phyloP scores from a whole-genome alignment of 164 flowering plant species.

The Piper longum region DNA sequence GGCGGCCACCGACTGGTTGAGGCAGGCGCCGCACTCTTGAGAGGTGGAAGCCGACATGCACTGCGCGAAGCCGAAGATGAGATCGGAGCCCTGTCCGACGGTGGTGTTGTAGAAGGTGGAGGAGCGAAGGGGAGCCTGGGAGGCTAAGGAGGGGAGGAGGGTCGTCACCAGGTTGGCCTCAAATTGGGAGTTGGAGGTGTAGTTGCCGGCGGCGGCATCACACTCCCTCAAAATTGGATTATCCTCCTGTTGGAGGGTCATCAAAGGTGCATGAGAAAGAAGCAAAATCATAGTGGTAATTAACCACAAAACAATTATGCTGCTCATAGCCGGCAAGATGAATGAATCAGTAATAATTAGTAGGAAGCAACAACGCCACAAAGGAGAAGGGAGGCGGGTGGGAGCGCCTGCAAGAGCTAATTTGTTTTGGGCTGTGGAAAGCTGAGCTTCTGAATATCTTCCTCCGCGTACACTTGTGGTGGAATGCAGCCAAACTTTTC shows the following conservation, averaged over 20 bases:
- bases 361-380: too few species aligned
- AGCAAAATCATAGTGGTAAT: not conserved
- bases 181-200: constrained; percentile 6
- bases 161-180: constrained; percentile 7
- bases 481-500: too few species aligned
- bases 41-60: constrained; percentile 5
- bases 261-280: not conserved
- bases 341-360: too few species aligned
- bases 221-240: not conserved
- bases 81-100: constrained; percentile 2
- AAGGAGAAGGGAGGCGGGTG: too few species aligned
- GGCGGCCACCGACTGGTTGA: constrained; percentile 1
- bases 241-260: not conserved
- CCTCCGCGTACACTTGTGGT: too few species aligned
- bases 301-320: too few species aligned
- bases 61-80: constrained; percentile 6
- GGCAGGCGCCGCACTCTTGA: constrained; percentile 2
- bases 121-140: not conserved
- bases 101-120: constrained; percentile 2
- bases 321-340: too few species aligned
- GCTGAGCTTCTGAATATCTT: too few species aligned
- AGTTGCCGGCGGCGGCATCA: not conserved
- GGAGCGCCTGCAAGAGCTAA: too few species aligned
- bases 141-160: constrained; percentile 3
- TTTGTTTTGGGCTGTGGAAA: too few species aligned